Evolutionary conservation across 176 grass and related monocot species (phyloP).

Genomic region (Aegilops longissima): DNA sequence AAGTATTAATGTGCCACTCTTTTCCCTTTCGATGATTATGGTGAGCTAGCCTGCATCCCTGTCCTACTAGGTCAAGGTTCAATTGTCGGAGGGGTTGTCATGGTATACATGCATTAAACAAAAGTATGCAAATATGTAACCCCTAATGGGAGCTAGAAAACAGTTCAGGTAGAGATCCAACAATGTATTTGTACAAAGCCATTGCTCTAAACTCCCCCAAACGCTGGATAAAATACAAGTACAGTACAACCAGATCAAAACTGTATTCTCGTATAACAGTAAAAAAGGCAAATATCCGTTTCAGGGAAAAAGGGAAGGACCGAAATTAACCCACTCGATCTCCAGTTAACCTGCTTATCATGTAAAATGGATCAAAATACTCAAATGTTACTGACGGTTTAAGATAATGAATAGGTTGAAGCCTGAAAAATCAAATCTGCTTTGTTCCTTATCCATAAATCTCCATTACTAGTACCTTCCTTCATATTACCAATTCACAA

Average conservation of each 20-base stretch:
- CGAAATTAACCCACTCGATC: background rate
- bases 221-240: background rate
- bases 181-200: background rate
- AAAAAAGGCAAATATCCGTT: background rate
- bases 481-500: slow-evolving; percentile 18
- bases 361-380: background rate
- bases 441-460: background rate
- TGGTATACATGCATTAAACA: background rate
- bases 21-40: slow-evolving; percentile 1
- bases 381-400: background rate
- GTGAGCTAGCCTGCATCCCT: background rate
- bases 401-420: background rate
- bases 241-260: background rate
- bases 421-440: background rate
- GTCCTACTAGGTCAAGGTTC: slow-evolving; percentile 3
- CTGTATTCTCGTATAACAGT: background rate
- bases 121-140: background rate
- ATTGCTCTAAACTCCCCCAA: background rate
- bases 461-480: background rate
- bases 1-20: background rate
- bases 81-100: background rate
- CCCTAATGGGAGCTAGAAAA: background rate
- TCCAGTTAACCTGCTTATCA: background rate
- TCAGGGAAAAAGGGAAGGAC: background rate
- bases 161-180: slow-evolving; percentile 9